Evolutionary conservation across 2,329 filamentous ascomycete species (phyloP).

Genomic region (Paecilomyces sp.): DNA sequence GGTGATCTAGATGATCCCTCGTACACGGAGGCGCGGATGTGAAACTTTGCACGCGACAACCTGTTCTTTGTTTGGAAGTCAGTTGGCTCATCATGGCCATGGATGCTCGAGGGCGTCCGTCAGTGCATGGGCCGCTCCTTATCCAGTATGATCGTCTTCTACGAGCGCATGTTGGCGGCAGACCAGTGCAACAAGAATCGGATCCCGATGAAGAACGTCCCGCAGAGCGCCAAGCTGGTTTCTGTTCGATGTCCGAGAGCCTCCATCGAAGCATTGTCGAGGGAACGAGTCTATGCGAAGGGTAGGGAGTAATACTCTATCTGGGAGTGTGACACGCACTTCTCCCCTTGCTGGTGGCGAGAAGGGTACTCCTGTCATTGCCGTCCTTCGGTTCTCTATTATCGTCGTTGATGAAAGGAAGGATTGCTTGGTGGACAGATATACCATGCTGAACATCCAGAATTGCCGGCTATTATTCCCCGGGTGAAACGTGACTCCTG

Average conservation of each 20-base stretch:
- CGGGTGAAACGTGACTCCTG: neutral
- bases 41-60: neutral
- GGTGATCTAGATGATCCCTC: neutral
- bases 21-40: neutral
- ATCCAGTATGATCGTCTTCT: neutral
- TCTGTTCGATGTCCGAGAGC: neutral
- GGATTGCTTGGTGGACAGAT: neutral
- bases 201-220: neutral
- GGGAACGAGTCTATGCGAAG: neutral
- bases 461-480: neutral
- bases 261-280: neutral
- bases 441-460: neutral
- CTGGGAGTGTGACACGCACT: neutral
- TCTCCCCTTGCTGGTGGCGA: neutral
- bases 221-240: neutral
- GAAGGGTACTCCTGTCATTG: neutral
- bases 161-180: neutral
- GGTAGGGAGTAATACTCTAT: neutral
- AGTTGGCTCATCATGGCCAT: neutral
- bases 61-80: neutral
- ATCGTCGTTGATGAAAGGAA: neutral
- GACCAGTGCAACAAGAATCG: neutral
- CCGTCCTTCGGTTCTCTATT: neutral
- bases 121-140: neutral
- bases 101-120: neutral